A percentile compares a stretch with the other conserved stretches of the same genome.
Evolutionary conservation across 495 filamentous ascomycete species (phyloP).

Genomic region (Penicillium bovifimosum): DNA sequence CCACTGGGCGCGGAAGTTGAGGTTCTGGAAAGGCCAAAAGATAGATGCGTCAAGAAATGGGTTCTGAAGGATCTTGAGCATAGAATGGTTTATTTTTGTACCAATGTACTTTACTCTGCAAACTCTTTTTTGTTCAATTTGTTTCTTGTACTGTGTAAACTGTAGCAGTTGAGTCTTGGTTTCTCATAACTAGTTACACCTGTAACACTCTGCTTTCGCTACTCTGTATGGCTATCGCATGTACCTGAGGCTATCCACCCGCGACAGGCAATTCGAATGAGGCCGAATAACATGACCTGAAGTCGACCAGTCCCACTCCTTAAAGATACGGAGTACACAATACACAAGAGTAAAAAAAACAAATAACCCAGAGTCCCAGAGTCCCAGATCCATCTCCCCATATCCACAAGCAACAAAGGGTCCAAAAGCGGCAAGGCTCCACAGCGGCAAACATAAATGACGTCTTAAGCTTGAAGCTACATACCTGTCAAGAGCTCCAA

Average conservation of each 20-base stretch:
- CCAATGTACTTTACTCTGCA: constrained; percentile 56
- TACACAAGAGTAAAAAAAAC: too few relatives aligned
- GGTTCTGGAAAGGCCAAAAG: constrained; percentile 42
- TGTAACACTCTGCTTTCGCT: too few relatives aligned
- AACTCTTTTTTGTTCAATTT: constrained; percentile 40
- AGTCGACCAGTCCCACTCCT: too few relatives aligned
- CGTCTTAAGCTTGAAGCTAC: constrained; percentile 16
- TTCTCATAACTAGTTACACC: too few relatives aligned
- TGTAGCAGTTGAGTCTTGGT: neutral
- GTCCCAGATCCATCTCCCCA: neutral
- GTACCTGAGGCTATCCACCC: too few relatives aligned
- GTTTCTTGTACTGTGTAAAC: neutral
- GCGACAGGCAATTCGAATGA: too few relatives aligned
- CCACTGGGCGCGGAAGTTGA: constrained; percentile 24
- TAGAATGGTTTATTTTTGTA: constrained; percentile 43
- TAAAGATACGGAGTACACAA: too few relatives aligned
- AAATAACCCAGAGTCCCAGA: too few relatives aligned
- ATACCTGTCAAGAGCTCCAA: neutral
- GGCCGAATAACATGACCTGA: too few relatives aligned
- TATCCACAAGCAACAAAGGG: neutral
- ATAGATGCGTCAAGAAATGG: constrained; percentile 44
- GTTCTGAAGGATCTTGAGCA: constrained; percentile 40
- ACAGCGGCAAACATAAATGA: constrained; percentile 20
- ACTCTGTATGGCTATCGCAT: too few relatives aligned
- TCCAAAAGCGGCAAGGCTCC: constrained; percentile 13